Conservation (phyloP, 2,329 filamentous ascomycete species). For the Colletotrichum chlorophyti region DNA sequence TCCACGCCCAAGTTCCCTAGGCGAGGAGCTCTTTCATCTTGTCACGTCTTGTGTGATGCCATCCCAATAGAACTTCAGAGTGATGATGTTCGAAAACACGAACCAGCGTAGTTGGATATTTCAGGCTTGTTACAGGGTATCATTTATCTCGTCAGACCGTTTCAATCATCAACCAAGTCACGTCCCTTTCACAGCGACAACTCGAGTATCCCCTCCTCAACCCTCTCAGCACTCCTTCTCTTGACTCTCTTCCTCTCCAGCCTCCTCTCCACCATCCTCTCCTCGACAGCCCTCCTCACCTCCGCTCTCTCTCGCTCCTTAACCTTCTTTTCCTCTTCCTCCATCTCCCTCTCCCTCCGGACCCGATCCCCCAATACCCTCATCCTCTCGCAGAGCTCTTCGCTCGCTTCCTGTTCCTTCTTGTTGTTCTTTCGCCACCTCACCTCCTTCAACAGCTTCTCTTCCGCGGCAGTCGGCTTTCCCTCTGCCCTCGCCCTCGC, state of each 20-base stretch:
- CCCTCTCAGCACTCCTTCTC: background rate
- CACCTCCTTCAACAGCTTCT: background rate
- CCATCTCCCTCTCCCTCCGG: background rate
- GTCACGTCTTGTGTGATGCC: too few species aligned
- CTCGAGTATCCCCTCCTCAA: background rate
- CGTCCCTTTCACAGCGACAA: background rate
- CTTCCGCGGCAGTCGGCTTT: constrained; percentile 4
- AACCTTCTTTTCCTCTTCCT: background rate
- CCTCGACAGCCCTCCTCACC: background rate
- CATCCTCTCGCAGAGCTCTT: background rate
- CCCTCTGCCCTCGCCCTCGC: background rate
- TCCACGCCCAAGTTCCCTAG: too few species aligned
- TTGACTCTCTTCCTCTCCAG: background rate
- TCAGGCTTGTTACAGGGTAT: too few species aligned
- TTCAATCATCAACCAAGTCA: background rate
- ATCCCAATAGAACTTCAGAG: too few species aligned
- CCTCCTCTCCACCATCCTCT: background rate
- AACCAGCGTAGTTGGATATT: too few species aligned
- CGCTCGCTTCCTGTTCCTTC: background rate
- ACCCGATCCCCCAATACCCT: background rate
- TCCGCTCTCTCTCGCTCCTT: background rate
- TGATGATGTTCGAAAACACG: too few species aligned
- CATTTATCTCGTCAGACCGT: background rate
- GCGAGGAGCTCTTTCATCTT: too few species aligned
- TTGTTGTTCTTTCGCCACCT: background rate